These are phyloP conservation scores for Pseudozyma hubeiensis DNA, from an alignment of 1,284 basidiomycete genomes.

Conservation along the genomic window DNA sequence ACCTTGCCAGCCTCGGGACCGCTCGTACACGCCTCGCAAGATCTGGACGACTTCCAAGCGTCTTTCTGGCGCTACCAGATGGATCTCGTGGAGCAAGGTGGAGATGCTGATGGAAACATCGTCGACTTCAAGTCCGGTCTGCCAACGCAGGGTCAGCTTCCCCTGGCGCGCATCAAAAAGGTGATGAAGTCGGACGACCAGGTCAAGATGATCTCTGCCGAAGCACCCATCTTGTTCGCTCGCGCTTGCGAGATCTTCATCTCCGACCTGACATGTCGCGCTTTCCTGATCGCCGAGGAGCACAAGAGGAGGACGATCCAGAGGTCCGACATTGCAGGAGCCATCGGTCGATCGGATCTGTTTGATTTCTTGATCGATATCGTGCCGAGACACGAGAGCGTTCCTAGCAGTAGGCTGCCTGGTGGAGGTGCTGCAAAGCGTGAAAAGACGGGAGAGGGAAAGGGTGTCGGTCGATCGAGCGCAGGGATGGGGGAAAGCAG, in stretches of 20 bases:
- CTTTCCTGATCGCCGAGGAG: constrained; percentile 66
- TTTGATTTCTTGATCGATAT: constrained; percentile 69
- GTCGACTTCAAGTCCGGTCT: constrained; percentile 61
- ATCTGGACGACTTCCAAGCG: constrained; percentile 57
- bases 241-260: constrained; percentile 69
- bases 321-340: constrained; percentile 64
- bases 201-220: constrained; percentile 69
- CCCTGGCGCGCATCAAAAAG: constrained; percentile 67
- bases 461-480: constrained; percentile 23
- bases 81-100: constrained; percentile 61
- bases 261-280: constrained; percentile 66
- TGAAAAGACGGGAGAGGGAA: constrained; percentile 49
- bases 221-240: constrained; percentile 67
- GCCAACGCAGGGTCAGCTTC: constrained; percentile 61
- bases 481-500: constrained; percentile 18
- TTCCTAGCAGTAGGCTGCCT: constrained; percentile 46
- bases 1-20: constrained; percentile 33
- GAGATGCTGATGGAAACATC: constrained; percentile 56
- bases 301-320: constrained; percentile 66
- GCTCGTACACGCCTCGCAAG: constrained; percentile 45
- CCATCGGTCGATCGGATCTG: constrained; percentile 64
- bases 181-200: constrained; percentile 68
- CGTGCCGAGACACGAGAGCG: constrained; percentile 61
- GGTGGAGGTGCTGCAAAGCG: constrained; percentile 46
- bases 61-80: constrained; percentile 64